Evolutionary conservation across 2,329 filamentous ascomycete genomes (phyloP).

Genomic region (Colletotrichum godetiae): DNA sequence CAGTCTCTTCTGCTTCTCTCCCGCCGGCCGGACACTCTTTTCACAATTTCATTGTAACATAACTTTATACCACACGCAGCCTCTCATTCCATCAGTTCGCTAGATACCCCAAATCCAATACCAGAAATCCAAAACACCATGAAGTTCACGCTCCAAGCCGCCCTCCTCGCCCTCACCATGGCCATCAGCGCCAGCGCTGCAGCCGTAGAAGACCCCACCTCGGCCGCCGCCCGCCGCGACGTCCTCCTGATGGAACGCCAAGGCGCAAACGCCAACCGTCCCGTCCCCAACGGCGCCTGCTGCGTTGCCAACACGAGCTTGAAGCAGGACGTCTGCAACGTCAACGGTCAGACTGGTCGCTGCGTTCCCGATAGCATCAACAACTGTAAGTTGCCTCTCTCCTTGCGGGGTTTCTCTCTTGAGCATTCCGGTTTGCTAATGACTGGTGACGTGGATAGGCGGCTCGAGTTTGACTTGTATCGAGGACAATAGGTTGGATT

Average conservation of each 20-base stretch:
- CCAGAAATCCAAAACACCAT: constrained; percentile 38
- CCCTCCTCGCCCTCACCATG: constrained; percentile 42
- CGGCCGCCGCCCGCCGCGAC: constrained; percentile 39
- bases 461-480: constrained; percentile 42
- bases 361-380: constrained; percentile 49
- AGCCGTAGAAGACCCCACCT: constrained; percentile 37
- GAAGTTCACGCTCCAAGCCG: constrained; percentile 41
- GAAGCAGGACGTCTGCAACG: constrained; percentile 50
- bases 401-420: too few relatives aligned
- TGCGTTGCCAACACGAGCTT: constrained; percentile 48
- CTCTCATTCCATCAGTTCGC: background rate
- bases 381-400: constrained; percentile 43
- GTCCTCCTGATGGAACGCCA: constrained; percentile 42
- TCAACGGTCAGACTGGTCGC: constrained; percentile 46
- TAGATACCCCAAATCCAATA: background rate
- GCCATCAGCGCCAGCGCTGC: constrained; percentile 36
- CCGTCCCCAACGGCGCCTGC: constrained; percentile 47
- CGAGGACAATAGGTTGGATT: constrained; percentile 41
- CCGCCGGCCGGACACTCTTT: constrained; percentile 34
- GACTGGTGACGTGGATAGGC: constrained; percentile 28
- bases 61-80: background rate
- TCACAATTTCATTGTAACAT: background rate
- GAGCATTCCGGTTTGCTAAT: background rate
- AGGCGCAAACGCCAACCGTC: constrained; percentile 48
- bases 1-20: constrained; percentile 32